A percentile compares a stretch with the other conserved stretches of the same genome.
Evolutionary conservation across 805 yeast species (phyloP).

Genomic region (Hanseniaspora singularis): DNA sequence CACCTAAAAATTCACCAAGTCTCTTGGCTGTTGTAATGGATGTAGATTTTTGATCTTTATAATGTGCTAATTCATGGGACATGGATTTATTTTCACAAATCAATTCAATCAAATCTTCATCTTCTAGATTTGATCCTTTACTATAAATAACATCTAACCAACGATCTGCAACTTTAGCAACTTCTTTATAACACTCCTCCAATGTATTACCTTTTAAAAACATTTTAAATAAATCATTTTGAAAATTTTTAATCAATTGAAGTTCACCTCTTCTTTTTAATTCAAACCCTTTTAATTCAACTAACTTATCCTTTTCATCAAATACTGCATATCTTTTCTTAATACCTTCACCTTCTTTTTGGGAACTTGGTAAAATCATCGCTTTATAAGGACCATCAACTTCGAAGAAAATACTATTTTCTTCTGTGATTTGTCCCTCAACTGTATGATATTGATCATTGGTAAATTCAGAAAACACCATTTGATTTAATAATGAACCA

Average conservation of each 20-base stretch:
- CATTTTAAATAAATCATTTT: constrained; percentile 82
- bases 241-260: constrained; percentile 85
- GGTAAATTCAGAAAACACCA: constrained; percentile 83
- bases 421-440: constrained; percentile 57
- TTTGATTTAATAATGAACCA: constrained; percentile 87
- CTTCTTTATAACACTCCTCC: constrained; percentile 73
- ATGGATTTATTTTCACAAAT: constrained; percentile 93
- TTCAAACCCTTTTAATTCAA: constrained; percentile 94
- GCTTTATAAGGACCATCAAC: constrained; percentile 98
- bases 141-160: constrained; percentile 92
- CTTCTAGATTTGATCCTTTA: constrained; percentile 75
- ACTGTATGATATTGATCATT: constrained; percentile 89
- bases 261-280: constrained; percentile 93
- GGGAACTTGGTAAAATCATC: constrained; percentile 92
- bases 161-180: constrained; percentile 83
- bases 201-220: constrained; percentile 76
- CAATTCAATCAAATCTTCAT: constrained; percentile 83
- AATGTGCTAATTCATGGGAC: constrained; percentile 84
- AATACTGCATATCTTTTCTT: constrained; percentile 96
- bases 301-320: constrained; percentile 84
- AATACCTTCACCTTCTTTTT: constrained; percentile 93
- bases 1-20: constrained; percentile 87
- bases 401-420: constrained; percentile 91
- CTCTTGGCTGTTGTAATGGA: constrained; percentile 92
- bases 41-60: constrained; percentile 82